Evolutionary conservation across 2,329 filamentous ascomycete genomes (phyloP), one percentile per base, ranked within the genome.

Genomic region (Dothistroma septosporum): DNA sequence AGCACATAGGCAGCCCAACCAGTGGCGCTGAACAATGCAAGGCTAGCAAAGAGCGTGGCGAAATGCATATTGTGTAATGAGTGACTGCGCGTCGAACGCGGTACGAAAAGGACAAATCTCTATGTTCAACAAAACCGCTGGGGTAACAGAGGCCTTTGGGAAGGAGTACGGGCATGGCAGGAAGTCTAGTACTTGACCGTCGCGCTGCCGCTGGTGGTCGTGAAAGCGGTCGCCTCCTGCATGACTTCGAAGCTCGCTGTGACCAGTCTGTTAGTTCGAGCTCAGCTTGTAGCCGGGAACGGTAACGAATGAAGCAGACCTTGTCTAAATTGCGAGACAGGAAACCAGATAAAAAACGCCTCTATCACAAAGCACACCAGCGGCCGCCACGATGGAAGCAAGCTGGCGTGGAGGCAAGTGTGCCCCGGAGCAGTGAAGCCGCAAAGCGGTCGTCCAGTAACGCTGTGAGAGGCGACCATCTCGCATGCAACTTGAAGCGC

Each of bases 1-100:
- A 83, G 70, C 19, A 66, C 64, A 59, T 74, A 75, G 11, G 60
- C 62, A 65, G 70, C 69, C 64, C 64, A 67, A 50, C 66, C 66
- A 58, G 66, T 64, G 65, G 66, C 61, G 65, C 64, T 65, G 61
- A 70, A 59, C 44, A 70, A 32, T 21, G 60, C 59, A 50, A 68
- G 48, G 44, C 49, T 24, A 2, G 62, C 58, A 62, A 67, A 12
- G 59, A 68, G 50, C 28, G 64, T 66, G 41, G 58, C 59, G 53
- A 63, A 65, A 54, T 63, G 61, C 66, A 69, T 68, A n/a, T 53
- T 68, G 33, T n/a, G 37, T 54, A 65, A 62, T 53, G 64, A 61
- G 58, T 59, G 55, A 50, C 52, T 56, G 41, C 50, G 47, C 57
- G 57, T 53, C 50, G 54, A 61, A 59, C 56, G 56, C 56, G 37